These are phyloP conservation scores for Tetratostichococcus sp. DNA, from an alignment of 139 green algal genomes.

Conservation along the genomic window DNA sequence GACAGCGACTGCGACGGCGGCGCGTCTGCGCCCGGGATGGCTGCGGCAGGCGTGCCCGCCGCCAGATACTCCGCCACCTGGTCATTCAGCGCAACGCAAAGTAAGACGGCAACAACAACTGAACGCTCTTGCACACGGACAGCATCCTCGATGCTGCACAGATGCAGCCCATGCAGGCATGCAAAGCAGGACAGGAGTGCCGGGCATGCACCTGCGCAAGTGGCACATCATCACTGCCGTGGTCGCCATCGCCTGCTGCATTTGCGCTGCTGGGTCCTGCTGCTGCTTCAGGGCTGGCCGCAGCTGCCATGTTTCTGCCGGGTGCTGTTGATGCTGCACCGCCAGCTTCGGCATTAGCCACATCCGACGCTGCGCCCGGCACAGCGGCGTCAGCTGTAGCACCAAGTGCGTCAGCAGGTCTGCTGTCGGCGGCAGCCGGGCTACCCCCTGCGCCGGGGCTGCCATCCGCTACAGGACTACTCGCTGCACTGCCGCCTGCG, in stretches of 20 bases:
- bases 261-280: not conserved
- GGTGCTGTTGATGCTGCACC: not conserved
- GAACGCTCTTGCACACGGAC: too few relatives aligned
- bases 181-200: too few relatives aligned
- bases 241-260: not conserved
- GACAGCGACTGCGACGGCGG: not conserved
- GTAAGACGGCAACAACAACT: too few relatives aligned
- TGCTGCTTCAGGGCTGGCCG: slow-evolving; percentile 13
- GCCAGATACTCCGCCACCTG: slow-evolving; percentile 70
- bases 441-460: too few relatives aligned
- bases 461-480: too few relatives aligned
- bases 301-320: not conserved
- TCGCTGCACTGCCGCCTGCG: slow-evolving; percentile 19
- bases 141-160: too few relatives aligned
- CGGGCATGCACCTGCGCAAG: too few relatives aligned
- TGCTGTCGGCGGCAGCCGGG: too few relatives aligned
- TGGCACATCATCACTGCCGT: slow-evolving; percentile 5
- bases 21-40: not conserved
- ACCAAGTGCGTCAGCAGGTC: too few relatives aligned
- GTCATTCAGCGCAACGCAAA: too few relatives aligned
- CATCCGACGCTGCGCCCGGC: not conserved
- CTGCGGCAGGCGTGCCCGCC: not conserved
- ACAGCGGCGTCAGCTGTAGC: not conserved
- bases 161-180: too few relatives aligned
- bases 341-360: not conserved